Evolutionary conservation across 1,284 basidiomycete genomes (phyloP), one percentile per base, ranked within the genome.

Genomic region (Coriolopsis trogii): DNA sequence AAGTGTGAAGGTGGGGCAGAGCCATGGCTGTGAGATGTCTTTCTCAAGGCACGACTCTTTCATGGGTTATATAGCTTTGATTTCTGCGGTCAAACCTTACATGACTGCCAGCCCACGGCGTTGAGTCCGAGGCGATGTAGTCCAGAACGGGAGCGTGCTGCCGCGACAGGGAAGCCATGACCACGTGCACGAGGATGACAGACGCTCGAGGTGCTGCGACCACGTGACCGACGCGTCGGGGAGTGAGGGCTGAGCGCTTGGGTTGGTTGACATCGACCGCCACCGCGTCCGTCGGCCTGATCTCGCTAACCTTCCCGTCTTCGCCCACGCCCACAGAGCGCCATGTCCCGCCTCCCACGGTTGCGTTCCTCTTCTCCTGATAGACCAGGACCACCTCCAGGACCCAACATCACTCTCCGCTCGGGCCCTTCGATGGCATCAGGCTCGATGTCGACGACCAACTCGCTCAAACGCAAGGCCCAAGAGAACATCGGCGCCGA

Each of bases 381-480:
- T 56, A 58, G 58, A 34, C 45, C 46, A 23, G 46, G 41, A 23
- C 47, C 39, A 12, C 29, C 30, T 16, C 46, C 46, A 45, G 53
- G 49, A 40, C 60, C 60, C 20, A 53, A 55, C 29, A 54, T 58
- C 51, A 49, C 54, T 39, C 25, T 49, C 23, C 52, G 47, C 41
- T 34, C 50, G 30, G 49, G 45, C 28, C 56, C 59, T 24, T 53
- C 58, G 49, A 59, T 62, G 41, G 58, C 65, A 8, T 65, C 64
- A 18, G 58, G 64, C 29, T 56, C 65, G 40, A 55, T 51, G 15
- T 45, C 60, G 20, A 42, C 59, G 18, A 41, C 56, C 6, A 55
- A 63, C 21, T 60, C 60, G 21, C 68, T 73, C 60, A 80, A 80
- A 61, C 76, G 79, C 48, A 80, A 80, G 58, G 63, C 70, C 23